Evolutionary conservation across 2,329 filamentous ascomycete species (phyloP).

Genomic region (Aspergillus sp.): DNA sequence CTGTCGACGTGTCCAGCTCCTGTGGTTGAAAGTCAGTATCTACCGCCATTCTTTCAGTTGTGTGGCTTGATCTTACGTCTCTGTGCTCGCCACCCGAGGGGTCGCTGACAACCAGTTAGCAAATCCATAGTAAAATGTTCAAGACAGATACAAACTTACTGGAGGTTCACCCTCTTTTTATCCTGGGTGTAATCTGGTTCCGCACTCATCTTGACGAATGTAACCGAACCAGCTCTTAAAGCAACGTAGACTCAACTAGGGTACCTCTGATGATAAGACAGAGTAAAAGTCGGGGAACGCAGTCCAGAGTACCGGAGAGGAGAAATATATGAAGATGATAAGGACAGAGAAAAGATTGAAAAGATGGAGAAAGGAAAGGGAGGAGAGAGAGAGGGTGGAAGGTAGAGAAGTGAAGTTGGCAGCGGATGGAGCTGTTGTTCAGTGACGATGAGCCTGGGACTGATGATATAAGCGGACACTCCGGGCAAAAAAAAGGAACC

Average conservation of each 20-base stretch:
- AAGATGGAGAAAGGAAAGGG: constrained; percentile 8
- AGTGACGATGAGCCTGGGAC: constrained; percentile 24
- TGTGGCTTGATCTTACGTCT: constrained; percentile 48
- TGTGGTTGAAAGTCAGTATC: constrained; percentile 32
- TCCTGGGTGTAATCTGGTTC: constrained; percentile 55
- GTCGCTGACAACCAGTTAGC: constrained; percentile 51
- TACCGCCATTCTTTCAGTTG: constrained; percentile 11
- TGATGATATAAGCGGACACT: background rate
- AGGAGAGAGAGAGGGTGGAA: constrained; percentile 5
- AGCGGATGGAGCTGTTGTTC: constrained; percentile 16
- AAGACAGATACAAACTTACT: constrained; percentile 47
- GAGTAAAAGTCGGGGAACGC: too few species aligned
- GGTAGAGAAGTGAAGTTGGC: constrained; percentile 11
- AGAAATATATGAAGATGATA: constrained; percentile 1
- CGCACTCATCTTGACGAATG: constrained; percentile 56
- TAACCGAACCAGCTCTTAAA: constrained; percentile 20
- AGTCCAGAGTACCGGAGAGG: too few species aligned
- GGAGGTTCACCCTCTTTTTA: constrained; percentile 77
- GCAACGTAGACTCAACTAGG: constrained; percentile 15
- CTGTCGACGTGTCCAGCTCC: constrained; percentile 86
- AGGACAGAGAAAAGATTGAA: constrained; percentile 8
- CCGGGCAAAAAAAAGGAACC: background rate
- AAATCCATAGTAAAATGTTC: background rate
- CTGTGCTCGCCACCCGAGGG: constrained; percentile 80
- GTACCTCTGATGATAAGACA: constrained; percentile 1